Conservation (phyloP, 2,329 filamentous ascomycete genomes). For the Myriangium duriaei region DNA sequence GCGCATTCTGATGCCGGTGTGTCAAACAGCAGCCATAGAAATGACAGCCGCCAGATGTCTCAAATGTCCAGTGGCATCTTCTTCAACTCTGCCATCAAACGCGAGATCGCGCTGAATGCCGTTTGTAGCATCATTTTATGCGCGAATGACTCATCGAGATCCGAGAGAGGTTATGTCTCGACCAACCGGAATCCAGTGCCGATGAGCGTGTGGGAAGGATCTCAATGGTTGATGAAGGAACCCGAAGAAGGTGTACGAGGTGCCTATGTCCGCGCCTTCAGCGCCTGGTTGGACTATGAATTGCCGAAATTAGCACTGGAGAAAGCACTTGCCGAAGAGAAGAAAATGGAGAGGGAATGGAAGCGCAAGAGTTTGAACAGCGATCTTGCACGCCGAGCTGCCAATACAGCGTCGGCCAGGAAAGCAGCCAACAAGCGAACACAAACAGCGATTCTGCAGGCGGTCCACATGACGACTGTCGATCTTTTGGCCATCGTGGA, state of each 20-base stretch:
- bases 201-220: constrained; percentile 86
- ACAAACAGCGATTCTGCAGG: constrained; percentile 7
- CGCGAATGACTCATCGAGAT: constrained; percentile 43
- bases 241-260: constrained; percentile 64
- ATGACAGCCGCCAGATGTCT: constrained; percentile 18
- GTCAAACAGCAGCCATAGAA: constrained; percentile 36
- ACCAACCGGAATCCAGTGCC: constrained; percentile 51
- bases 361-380: constrained; percentile 28
- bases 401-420: constrained; percentile 5
- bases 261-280: constrained; percentile 71
- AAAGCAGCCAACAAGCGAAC: constrained; percentile 8
- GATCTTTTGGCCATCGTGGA: not conserved
- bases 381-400: constrained; percentile 25
- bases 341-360: constrained; percentile 17
- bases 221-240: constrained; percentile 81
- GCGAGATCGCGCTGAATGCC: constrained; percentile 55
- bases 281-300: constrained; percentile 56
- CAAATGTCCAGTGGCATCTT: constrained; percentile 43
- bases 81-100: constrained; percentile 51
- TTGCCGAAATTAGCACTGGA: constrained; percentile 54
- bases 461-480: constrained; percentile 2
- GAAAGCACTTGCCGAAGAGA: constrained; percentile 45
- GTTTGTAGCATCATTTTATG: constrained; percentile 74
- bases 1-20: constrained; percentile 31
- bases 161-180: constrained; percentile 43